phyloP scores from a whole-genome alignment of 2,329 filamentous ascomycete genomes.

The Fonsecaea pedrosoi region DNA sequence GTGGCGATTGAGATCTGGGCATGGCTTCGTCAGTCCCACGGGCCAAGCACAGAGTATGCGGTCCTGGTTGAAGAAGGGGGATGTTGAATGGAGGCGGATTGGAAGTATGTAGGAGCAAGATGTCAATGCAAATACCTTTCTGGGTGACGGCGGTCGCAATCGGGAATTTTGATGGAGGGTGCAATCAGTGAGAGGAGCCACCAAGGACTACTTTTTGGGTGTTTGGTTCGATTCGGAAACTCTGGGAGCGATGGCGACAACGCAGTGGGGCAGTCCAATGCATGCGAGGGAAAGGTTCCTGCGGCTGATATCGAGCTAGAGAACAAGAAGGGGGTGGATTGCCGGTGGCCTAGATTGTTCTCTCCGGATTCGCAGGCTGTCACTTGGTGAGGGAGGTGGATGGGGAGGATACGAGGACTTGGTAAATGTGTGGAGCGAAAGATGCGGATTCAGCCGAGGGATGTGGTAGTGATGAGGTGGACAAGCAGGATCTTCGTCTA shows the following conservation, averaged over 20 bases:
- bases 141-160: conserved; percentile 5
- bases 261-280: conserved; percentile 3
- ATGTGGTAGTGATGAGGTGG: background rate
- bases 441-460: too few species aligned
- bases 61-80: conserved; percentile 9
- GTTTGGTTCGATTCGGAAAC: background rate
- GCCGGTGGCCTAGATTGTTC: background rate
- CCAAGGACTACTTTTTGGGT: background rate
- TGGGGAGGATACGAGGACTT: background rate
- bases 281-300: conserved; percentile 1
- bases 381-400: background rate
- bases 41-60: conserved; percentile 11
- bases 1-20: conserved; percentile 31
- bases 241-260: conserved; percentile 9
- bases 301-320: conserved; percentile 6
- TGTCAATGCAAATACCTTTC: conserved; percentile 7
- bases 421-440: conserved; percentile 1
- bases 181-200: background rate
- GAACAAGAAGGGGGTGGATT: conserved; percentile 1
- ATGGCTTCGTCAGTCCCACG: conserved; percentile 24
- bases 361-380: background rate
- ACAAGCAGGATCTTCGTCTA: background rate
- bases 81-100: conserved; percentile 4
- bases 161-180: conserved; percentile 1
- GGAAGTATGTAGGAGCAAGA: background rate